These are phyloP conservation scores for Artemisia princeps DNA, from an alignment of 140 eudicot genomes.

Conservation along the genomic window DNA sequence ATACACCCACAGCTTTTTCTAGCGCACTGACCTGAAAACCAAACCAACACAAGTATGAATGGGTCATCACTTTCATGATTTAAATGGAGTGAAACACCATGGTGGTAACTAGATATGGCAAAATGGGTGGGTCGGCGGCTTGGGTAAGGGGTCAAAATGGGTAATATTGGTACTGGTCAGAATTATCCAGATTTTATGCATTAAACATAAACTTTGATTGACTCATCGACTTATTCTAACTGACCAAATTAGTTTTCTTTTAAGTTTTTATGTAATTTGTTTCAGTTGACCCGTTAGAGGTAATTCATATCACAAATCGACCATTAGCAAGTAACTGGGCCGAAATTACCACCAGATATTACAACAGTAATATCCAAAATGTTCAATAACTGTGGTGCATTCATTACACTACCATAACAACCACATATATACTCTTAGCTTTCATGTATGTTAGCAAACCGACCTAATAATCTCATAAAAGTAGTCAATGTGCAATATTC, in stretches of 20 bases:
- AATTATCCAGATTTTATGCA: not conserved
- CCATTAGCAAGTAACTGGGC: not conserved
- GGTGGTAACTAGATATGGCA: not conserved
- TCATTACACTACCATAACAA: not conserved
- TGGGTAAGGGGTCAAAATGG: not conserved
- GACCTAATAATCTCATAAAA: not conserved
- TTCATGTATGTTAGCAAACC: not conserved
- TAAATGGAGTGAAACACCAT: not conserved
- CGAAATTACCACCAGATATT: not conserved
- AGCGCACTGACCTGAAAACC: conserved; percentile 54
- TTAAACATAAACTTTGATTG: not conserved
- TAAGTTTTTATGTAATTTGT: not conserved
- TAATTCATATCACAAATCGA: not conserved
- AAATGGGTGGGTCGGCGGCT: not conserved
- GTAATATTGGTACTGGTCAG: not conserved
- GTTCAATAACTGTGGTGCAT: not conserved
- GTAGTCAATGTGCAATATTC: conserved; percentile 13
- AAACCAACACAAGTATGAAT: conserved; percentile 1
- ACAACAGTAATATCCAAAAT: not conserved
- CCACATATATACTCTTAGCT: not conserved
- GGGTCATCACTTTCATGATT: not conserved
- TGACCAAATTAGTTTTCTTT: not conserved
- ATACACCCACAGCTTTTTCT: conserved; percentile 60
- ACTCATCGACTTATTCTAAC: not conserved
- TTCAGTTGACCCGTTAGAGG: conserved; percentile 4